Evolutionary conservation across 805 yeast species (phyloP).

Genomic region (Pichia sporocuriosa): DNA sequence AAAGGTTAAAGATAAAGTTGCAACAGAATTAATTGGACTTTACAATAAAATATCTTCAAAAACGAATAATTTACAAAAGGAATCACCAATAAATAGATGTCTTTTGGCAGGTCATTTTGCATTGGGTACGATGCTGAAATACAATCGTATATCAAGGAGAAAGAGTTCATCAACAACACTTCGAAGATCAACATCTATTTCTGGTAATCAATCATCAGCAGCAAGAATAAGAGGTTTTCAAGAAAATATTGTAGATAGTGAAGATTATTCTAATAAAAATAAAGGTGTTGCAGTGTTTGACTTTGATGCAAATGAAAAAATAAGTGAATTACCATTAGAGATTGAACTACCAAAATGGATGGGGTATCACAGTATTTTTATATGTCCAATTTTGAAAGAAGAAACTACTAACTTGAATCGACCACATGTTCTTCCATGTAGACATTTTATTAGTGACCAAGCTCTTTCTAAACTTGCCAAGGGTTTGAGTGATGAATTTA

Average conservation of each 20-base stretch:
- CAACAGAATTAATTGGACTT: background rate
- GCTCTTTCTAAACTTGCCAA: constrained; percentile 42
- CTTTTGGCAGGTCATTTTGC: constrained; percentile 46
- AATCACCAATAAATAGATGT: constrained; percentile 45
- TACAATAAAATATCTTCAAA: background rate
- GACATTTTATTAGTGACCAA: constrained; percentile 51
- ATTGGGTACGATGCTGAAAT: constrained; percentile 43
- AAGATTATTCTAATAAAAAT: no score
- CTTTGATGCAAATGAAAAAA: background rate
- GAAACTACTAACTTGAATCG: constrained; percentile 55
- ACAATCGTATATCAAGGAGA: constrained; percentile 27
- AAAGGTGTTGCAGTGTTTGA: background rate
- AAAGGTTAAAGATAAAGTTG: background rate
- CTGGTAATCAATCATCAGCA: background rate
- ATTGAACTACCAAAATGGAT: constrained; percentile 13
- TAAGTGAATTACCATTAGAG: constrained; percentile 35
- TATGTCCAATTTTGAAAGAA: constrained; percentile 62
- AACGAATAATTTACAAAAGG: constrained; percentile 12
- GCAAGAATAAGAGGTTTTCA: constrained; percentile 1
- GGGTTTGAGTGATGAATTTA: constrained; percentile 30
- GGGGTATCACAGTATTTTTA: constrained; percentile 39
- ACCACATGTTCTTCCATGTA: constrained; percentile 35
- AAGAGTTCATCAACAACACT: constrained; percentile 23
- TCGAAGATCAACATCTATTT: background rate
- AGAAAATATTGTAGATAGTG: background rate